Evolutionary conservation across 2,329 filamentous ascomycete genomes (phyloP).

Genomic region (Epichloe typhina): DNA sequence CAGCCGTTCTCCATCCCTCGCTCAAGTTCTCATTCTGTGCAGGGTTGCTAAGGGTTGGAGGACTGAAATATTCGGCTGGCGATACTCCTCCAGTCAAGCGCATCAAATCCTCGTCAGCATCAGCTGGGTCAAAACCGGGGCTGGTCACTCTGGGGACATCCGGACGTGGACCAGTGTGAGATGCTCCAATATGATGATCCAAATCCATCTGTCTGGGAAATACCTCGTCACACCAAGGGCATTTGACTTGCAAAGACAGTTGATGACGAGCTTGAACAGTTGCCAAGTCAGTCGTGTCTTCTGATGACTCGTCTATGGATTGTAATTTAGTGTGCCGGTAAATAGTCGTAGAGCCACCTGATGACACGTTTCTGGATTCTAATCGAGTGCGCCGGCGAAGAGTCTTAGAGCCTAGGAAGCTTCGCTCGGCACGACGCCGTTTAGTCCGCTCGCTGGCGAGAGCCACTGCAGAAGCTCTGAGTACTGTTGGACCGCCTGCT

Average conservation of each 20-base stretch:
- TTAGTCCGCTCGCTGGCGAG: neutral
- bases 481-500: neutral
- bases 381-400: neutral
- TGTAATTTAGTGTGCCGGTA: neutral
- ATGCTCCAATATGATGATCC: neutral
- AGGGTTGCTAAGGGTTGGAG: neutral
- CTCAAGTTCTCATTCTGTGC: neutral
- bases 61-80: neutral
- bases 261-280: neutral
- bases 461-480: neutral
- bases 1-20: neutral
- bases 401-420: neutral
- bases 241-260: neutral
- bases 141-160: neutral
- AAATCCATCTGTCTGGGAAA: neutral
- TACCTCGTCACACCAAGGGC: neutral
- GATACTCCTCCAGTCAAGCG: neutral
- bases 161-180: neutral
- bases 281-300: neutral
- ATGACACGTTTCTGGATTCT: conserved; percentile 3
- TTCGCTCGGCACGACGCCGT: neutral
- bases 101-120: neutral
- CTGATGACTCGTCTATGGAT: conserved; percentile 4
- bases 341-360: neutral
- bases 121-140: neutral